Evolutionary conservation across 257 asterid species (phyloP), one percentile per base, ranked within the genome.

Genomic region (Fraxinus cuspidata): DNA sequence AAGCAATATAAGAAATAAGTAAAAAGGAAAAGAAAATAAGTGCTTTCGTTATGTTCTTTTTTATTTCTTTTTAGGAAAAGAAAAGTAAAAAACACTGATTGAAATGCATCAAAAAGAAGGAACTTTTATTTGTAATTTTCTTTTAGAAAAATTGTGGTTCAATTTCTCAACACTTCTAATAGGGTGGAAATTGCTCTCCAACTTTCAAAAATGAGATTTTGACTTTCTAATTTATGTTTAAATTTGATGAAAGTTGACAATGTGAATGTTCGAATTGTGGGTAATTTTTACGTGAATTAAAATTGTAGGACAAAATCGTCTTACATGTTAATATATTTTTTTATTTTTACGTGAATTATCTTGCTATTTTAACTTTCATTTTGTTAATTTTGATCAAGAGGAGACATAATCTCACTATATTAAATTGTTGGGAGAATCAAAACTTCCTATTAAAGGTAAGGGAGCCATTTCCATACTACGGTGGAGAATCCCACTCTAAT

Each of bases 21-120:
- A 65, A 75, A 86, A 28, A 73, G 44, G 83, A 86, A 83, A 83
- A 56, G 74, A 31, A 74, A 78, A 72, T 77, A 81, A 38, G 40
- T 78, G 85, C 89, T 83, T 85, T 85, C 81, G 76, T 76, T 81
- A 78, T 72, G 81, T 31, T 29, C 71, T 71, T 85, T 64, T 72
- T 76, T n/a, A 47, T 74, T 19, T 77, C 81, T 77, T 82, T 87
- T 82, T 80, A 85, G 56, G n/a, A 77, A 74, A 77, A 28, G 42
- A 74, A 82, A 73, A 81, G 72, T 72, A 66, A 87, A 87, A 88
- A 85, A 88, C 84, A 86, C 86, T 82, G 86, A 81, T 83, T 88
- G 85, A 76, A 87, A 86, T 84, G 67, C 79, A 77, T 25, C 49
- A 60, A 12, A 73, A 77, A 66, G 74, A 78, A 79, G 37, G 25